phyloP scores from a whole-genome alignment of 2,329 filamentous ascomycete genomes.

The Talaromyces funiculosus region DNA sequence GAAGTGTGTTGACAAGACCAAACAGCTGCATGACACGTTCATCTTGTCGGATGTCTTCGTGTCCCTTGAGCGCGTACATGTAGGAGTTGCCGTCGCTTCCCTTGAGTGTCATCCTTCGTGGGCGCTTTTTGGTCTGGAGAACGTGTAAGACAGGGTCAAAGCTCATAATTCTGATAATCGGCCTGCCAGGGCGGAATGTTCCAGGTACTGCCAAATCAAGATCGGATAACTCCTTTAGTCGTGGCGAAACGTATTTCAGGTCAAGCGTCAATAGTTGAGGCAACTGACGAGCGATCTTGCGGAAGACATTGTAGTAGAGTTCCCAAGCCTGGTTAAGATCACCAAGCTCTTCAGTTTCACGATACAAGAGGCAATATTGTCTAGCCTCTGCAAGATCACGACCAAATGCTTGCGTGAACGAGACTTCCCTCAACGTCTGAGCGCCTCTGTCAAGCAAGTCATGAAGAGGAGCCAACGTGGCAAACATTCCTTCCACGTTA shows the following conservation, averaged over 20 bases:
- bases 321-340: conserved; percentile 99
- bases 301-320: conserved; percentile 97
- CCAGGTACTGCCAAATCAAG: conserved; percentile 93
- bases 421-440: conserved; percentile 90
- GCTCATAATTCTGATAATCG: conserved; percentile 76
- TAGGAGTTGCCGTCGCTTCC: conserved; percentile 87
- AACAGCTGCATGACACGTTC: conserved; percentile 99
- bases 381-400: conserved; percentile 90
- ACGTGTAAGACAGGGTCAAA: conserved; percentile 88
- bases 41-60: conserved; percentile 97
- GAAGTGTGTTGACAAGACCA: conserved; percentile 90
- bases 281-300: conserved; percentile 86
- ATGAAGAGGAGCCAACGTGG: conserved; percentile 81
- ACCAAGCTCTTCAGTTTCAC: conserved; percentile 78
- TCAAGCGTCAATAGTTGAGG: conserved; percentile 90
- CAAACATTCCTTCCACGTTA: conserved; percentile 97
- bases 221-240: conserved; percentile 76
- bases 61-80: conserved; percentile 91
- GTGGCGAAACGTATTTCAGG: conserved; percentile 93
- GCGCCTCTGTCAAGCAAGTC: conserved; percentile 85
- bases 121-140: conserved; percentile 94
- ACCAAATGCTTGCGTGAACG: conserved; percentile 95
- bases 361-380: conserved; percentile 93
- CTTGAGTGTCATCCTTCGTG: conserved; percentile 77
- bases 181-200: conserved; percentile 75